Evolutionary conservation across 495 filamentous ascomycete species (phyloP).

Genomic region (Aspergillus saccharolyticus): DNA sequence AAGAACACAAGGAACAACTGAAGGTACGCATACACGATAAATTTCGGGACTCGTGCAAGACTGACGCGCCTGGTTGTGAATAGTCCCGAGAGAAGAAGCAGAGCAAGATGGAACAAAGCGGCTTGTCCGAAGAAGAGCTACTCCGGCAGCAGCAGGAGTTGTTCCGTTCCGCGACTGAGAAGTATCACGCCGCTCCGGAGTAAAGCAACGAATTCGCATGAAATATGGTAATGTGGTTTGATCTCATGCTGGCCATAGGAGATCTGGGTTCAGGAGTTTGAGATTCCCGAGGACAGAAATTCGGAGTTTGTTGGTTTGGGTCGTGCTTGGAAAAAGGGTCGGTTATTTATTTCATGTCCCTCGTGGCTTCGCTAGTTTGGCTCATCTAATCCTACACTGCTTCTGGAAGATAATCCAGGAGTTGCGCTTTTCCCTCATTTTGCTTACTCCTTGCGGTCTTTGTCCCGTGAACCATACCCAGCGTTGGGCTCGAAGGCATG

Average conservation of each 20-base stretch:
- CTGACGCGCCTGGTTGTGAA: conserved; percentile 3
- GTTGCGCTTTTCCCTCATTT: neutral
- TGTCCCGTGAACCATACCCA: too few species aligned
- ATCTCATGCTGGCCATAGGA: conserved; percentile 40
- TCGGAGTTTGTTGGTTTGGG: conserved; percentile 16
- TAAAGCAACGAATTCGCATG: conserved; percentile 14
- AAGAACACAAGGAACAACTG: conserved; percentile 85
- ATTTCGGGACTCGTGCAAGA: neutral
- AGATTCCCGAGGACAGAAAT: conserved; percentile 11
- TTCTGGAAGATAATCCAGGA: neutral
- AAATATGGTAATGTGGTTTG: conserved; percentile 6
- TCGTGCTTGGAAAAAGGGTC: neutral
- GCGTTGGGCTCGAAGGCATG: too few species aligned
- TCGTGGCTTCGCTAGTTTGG: neutral
- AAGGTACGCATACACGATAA: conserved; percentile 54
- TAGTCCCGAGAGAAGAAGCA: conserved; percentile 94
- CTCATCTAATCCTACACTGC: neutral
- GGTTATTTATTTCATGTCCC: neutral
- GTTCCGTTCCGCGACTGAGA: conserved; percentile 76
- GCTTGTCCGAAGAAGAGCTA: conserved; percentile 82
- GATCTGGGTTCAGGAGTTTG: conserved; percentile 25
- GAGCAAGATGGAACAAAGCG: conserved; percentile 92
- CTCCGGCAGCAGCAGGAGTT: conserved; percentile 84
- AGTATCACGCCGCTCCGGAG: conserved; percentile 56
- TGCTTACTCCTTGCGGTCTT: too few species aligned